Conservation (phyloP, 495 filamentous ascomycete species). For the Viridothelium virens region DNA sequence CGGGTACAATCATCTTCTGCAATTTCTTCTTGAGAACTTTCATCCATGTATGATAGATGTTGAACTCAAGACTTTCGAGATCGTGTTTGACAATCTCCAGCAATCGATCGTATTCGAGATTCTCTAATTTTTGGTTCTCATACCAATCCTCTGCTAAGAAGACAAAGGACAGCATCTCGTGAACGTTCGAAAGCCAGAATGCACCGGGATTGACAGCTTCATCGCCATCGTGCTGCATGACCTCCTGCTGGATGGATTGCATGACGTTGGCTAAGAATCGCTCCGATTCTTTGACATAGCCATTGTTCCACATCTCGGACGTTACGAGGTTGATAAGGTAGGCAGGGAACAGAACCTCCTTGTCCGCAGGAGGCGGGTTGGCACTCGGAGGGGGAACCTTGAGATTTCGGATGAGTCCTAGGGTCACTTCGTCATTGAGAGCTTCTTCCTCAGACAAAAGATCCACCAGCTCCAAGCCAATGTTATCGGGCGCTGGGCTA, state of each 20-base stretch:
- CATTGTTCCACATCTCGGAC: conserved; percentile 99
- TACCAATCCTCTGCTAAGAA: conserved; percentile 99
- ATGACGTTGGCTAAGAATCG: conserved; percentile 98
- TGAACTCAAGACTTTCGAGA: conserved; percentile 96
- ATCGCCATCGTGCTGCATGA: conserved; percentile 97
- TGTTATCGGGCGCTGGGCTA: conserved; percentile 71
- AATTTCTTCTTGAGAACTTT: conserved; percentile 99
- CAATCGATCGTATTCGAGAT: conserved; percentile 96
- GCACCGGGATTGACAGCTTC: conserved; percentile 95
- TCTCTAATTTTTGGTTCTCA: conserved; percentile 97
- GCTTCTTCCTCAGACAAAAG: conserved; percentile 91
- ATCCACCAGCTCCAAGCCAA: conserved; percentile 87
- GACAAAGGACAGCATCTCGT: conserved; percentile 99
- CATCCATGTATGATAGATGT: conserved; percentile 99
- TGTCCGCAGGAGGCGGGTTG: conserved; percentile 83
- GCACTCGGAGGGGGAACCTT: conserved; percentile 84
- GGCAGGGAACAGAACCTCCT: conserved; percentile 96
- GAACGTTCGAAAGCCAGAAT: conserved; percentile 99
- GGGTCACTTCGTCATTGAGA: conserved; percentile 89
- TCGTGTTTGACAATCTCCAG: conserved; percentile 99
- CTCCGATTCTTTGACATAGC: conserved; percentile 98
- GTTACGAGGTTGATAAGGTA: conserved; percentile 99
- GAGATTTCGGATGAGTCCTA: conserved; percentile 91
- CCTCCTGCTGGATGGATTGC: conserved; percentile 98
- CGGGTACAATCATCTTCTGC: conserved; percentile 98